phyloP scores from a whole-genome alignment of 108 stramenopile genomes.

The Nitzschia putrida region DNA sequence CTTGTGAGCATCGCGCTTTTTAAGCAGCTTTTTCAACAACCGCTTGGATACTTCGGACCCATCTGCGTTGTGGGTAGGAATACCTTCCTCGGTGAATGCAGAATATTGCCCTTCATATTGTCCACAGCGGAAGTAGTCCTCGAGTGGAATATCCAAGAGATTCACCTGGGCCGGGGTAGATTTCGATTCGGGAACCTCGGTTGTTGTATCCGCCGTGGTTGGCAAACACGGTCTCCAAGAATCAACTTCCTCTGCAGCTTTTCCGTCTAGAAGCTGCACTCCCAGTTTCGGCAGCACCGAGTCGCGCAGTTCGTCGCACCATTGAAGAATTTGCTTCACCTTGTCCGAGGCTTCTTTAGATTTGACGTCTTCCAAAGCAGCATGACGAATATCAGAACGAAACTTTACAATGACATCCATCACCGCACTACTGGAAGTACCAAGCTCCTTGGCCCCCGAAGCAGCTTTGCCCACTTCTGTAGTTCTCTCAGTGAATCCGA shows the following conservation, averaged over 20 bases:
- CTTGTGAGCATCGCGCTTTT: constrained; percentile 43
- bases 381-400: constrained; percentile 54
- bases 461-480: constrained; percentile 47
- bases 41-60: constrained; percentile 59
- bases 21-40: constrained; percentile 50
- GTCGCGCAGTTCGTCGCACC: constrained; percentile 79
- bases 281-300: constrained; percentile 56
- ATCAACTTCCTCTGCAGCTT: constrained; percentile 1
- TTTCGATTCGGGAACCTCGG: neutral
- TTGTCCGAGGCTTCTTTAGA: constrained; percentile 11
- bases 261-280: constrained; percentile 60
- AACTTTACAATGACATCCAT: constrained; percentile 63
- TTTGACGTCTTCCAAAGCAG: constrained; percentile 47
- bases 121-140: constrained; percentile 50
- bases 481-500: constrained; percentile 71
- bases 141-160: constrained; percentile 18
- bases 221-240: constrained; percentile 38
- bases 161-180: neutral
- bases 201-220: neutral
- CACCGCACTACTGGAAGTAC: constrained; percentile 25
- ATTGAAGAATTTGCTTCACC: constrained; percentile 48
- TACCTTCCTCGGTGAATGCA: constrained; percentile 38
- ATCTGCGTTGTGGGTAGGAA: constrained; percentile 57
- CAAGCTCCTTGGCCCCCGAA: neutral
- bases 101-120: constrained; percentile 48